Percentiles rank a stretch among this genome's conserved stretches.
These are phyloP conservation scores for Sporothrix inflata DNA, from an alignment of 2,329 filamentous ascomycete genomes.

Conservation along the genomic window DNA sequence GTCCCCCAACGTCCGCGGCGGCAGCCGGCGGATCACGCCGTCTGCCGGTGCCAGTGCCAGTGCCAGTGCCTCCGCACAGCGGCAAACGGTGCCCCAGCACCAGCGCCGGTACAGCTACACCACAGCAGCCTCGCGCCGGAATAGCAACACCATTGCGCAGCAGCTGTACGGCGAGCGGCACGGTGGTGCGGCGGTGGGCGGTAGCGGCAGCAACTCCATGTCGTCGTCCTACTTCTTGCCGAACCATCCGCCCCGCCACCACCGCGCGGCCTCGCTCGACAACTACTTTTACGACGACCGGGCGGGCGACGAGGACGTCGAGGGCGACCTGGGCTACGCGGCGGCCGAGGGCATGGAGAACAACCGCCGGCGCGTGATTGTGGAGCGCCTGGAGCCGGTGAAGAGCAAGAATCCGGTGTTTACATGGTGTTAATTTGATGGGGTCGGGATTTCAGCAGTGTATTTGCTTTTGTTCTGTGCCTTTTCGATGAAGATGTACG, in stretches of 20 bases:
- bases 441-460: neutral
- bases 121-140: constrained; percentile 51
- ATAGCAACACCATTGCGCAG: constrained; percentile 56
- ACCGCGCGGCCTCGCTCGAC: constrained; percentile 34
- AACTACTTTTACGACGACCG: constrained; percentile 56
- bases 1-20: neutral
- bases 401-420: constrained; percentile 96
- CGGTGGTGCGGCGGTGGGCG: constrained; percentile 16
- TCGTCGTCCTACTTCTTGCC: constrained; percentile 10
- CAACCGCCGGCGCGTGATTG: constrained; percentile 90
- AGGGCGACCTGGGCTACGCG: constrained; percentile 92
- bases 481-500: neutral
- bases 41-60: constrained; percentile 38
- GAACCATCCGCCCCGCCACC: constrained; percentile 3
- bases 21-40: constrained; percentile 28
- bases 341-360: constrained; percentile 93
- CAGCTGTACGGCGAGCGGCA: constrained; percentile 51
- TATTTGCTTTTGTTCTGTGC: neutral
- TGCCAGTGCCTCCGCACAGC: constrained; percentile 42
- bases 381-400: constrained; percentile 92
- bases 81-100: constrained; percentile 47
- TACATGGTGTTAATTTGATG: constrained; percentile 77
- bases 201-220: constrained; percentile 12
- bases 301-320: constrained; percentile 79
- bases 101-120: constrained; percentile 60